Base-by-base conservation (phyloP, 2,329 filamentous ascomycete genomes). In the Neonectria punicea region DNA sequence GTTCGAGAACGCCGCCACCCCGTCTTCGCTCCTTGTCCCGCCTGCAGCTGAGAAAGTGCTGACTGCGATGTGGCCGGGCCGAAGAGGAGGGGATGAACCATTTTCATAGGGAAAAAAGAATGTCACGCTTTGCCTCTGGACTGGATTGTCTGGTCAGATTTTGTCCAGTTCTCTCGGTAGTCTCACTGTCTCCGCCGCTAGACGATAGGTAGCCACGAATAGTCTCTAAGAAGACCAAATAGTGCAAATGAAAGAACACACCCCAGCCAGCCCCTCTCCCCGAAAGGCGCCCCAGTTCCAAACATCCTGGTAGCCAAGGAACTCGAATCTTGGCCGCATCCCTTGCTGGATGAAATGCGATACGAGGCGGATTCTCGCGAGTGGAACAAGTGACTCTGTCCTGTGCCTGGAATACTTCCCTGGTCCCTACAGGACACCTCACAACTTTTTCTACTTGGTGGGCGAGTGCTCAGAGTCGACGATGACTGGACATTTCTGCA, bases 1-100 rank as follows among this genome's bases (percentile, higher is more conserved):
- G 22, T 61, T 61, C 53, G 30, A 53, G 58, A 60, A 49, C 47
- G 62, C 51, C 58, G 46, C 53, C 56, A 51, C 55, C 51, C 49
- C 16, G 20, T 22, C 28, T 22, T 59, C 20, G 36, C 58, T 63
- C 50, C 56, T 56, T 56, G 49, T 55, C 47, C 43, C 25, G 30
- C 20, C 39, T 32, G 44, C 44, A 63, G 61, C 61, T 56, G 55
- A 59, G 50, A 58, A 51, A 51, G 43, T 51, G 51, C 36, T 64
- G 36, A 51, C 61, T 46, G 44, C 22, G 32, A 55, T 22, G 32
- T 50, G 49, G 30, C 30, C 18, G 18, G 51, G 14, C 36, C 8
- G 22, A 36, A 53, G 51, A 59, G 28, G 28, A 41, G 25, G 51
- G 30, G 25, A 56, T 43, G 50, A 64, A 51, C 51, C 20, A 56